A percentile compares a stretch with the other conserved stretches of the same genome.
Evolutionary conservation across 192 early-diverging fungal genomes (phyloP).

Genomic region (Backusella sp.): DNA sequence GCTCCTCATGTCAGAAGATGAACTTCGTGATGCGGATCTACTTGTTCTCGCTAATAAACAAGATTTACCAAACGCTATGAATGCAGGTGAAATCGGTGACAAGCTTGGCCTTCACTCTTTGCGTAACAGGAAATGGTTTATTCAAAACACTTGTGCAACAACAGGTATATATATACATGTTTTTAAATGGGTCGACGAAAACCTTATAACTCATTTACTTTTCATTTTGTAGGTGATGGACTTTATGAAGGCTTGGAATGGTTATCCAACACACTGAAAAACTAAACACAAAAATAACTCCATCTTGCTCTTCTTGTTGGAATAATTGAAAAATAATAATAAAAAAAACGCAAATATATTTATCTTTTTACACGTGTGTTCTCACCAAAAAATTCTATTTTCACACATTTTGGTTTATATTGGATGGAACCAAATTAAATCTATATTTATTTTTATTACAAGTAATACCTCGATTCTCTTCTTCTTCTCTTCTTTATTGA

Average conservation of each 20-base stretch:
- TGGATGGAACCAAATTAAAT: slow-evolving; percentile 11
- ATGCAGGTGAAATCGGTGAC: slow-evolving; percentile 88
- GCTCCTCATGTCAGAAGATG: slow-evolving; percentile 92
- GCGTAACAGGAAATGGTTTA: slow-evolving; percentile 84
- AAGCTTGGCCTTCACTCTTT: slow-evolving; percentile 86
- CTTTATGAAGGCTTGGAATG: slow-evolving; percentile 97
- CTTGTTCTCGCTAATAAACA: slow-evolving; percentile 99
- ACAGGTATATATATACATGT: slow-evolving; percentile 44
- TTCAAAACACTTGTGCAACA: slow-evolving; percentile 84
- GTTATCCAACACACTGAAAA: slow-evolving; percentile 71
- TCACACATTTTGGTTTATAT: background rate
- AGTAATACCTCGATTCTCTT: background rate
- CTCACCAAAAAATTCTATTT: background rate
- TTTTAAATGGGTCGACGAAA: background rate
- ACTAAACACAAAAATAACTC: background rate
- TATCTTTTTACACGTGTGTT: background rate
- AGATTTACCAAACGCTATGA: slow-evolving; percentile 96
- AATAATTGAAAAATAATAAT: background rate
- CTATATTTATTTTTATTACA: background rate
- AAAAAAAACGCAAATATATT: background rate
- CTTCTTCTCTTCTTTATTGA: background rate
- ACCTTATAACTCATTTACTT: background rate
- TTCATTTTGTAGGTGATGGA: slow-evolving; percentile 70
- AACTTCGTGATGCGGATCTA: slow-evolving; percentile 85
- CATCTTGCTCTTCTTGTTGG: background rate